Conservation (phyloP, 805 yeast genomes). For the Saturnispora ahearnii region DNA sequence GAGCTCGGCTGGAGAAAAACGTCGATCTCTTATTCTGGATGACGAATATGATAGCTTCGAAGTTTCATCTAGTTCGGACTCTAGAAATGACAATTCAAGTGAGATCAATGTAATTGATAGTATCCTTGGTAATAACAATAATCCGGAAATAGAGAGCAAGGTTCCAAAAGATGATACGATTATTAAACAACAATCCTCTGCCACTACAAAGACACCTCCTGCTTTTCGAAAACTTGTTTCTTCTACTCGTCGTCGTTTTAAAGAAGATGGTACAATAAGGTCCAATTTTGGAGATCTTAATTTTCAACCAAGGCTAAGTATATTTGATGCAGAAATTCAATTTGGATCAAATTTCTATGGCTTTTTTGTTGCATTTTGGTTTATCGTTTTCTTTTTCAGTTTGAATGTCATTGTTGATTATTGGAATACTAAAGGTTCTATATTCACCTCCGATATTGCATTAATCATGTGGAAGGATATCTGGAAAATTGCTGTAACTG, state of each 20-base stretch:
- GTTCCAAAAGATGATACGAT: background rate
- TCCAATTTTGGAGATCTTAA: slow-evolving; percentile 50
- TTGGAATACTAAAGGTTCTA: slow-evolving; percentile 35
- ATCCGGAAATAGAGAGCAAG: background rate
- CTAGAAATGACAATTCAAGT: background rate
- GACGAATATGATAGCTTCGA: slow-evolving; percentile 16
- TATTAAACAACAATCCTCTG: too few species aligned
- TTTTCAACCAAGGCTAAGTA: slow-evolving; percentile 35
- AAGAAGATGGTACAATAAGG: slow-evolving; percentile 30
- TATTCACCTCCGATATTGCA: slow-evolving; percentile 47
- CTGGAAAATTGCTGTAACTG: slow-evolving; percentile 61
- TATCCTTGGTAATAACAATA: background rate
- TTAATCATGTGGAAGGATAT: slow-evolving; percentile 52
- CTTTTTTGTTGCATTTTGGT: slow-evolving; percentile 73
- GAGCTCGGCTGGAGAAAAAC: background rate
- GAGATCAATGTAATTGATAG: background rate
- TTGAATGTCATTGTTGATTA: slow-evolving; percentile 47
- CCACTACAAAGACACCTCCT: background rate
- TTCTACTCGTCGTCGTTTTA: slow-evolving; percentile 13
- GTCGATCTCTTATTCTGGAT: slow-evolving; percentile 18
- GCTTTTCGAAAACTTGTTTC: background rate
- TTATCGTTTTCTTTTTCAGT: slow-evolving; percentile 48
- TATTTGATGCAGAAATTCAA: slow-evolving; percentile 44
- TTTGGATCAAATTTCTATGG: slow-evolving; percentile 57
- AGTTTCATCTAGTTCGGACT: background rate